Evolutionary conservation across 1,284 basidiomycete genomes (phyloP).

Genomic region (Fomitopsis betulina): DNA sequence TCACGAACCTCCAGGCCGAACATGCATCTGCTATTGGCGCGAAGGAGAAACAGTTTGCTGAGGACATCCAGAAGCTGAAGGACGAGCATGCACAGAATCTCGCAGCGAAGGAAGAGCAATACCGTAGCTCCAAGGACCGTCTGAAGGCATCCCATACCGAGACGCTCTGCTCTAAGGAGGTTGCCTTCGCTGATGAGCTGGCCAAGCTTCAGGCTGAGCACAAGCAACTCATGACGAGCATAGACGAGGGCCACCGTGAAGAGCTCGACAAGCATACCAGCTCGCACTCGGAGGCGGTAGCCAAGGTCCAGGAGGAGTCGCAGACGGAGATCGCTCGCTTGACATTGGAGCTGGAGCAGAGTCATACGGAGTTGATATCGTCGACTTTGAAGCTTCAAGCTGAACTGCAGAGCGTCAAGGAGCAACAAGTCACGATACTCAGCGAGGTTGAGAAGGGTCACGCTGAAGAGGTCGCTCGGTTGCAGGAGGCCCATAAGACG

Average conservation of each 20-base stretch:
- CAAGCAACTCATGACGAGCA: constrained; percentile 42
- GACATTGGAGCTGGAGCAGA: constrained; percentile 37
- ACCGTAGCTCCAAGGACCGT: constrained; percentile 37
- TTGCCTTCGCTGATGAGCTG: constrained; percentile 53
- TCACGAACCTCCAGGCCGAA: constrained; percentile 64
- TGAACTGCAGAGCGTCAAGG: constrained; percentile 41
- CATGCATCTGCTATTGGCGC: constrained; percentile 58
- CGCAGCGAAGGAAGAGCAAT: constrained; percentile 55
- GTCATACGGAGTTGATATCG: constrained; percentile 40
- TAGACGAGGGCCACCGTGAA: constrained; percentile 50
- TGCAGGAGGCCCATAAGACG: constrained; percentile 43
- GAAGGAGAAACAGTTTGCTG: constrained; percentile 58
- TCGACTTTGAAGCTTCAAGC: constrained; percentile 39
- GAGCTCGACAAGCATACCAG: constrained; percentile 32
- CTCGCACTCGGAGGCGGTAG: constrained; percentile 35
- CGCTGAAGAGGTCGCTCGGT: constrained; percentile 42
- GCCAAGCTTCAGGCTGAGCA: constrained; percentile 58
- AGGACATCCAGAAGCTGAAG: constrained; percentile 59
- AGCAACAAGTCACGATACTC: constrained; percentile 52
- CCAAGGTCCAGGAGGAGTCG: constrained; percentile 48
- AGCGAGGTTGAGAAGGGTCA: constrained; percentile 52
- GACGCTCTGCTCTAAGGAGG: constrained; percentile 56
- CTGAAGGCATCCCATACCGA: constrained; percentile 51
- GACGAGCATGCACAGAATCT: constrained; percentile 53
- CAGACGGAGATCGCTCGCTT: constrained; percentile 47